Conservation (phyloP, 352 stramenopile species). For the Plasmopara muralis region DNA sequence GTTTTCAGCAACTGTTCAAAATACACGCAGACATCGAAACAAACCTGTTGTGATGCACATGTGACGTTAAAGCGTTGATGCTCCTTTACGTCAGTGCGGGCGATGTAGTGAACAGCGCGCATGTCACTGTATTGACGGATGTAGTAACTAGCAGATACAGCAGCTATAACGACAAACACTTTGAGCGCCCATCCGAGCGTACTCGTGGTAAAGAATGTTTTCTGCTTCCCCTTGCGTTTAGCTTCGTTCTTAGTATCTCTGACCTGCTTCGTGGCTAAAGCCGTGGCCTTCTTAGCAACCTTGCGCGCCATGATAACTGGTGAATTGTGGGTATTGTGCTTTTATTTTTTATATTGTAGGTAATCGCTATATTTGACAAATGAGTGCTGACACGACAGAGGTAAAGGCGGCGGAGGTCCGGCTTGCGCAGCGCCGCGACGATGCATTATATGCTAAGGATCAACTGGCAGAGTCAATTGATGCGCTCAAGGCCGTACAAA, state of each 20-base stretch:
- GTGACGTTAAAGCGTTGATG: slow-evolving; percentile 50
- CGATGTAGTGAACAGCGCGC: slow-evolving; percentile 23
- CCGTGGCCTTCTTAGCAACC: slow-evolving; percentile 20
- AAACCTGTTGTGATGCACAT: slow-evolving; percentile 43
- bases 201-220: slow-evolving; percentile 1
- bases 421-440: slow-evolving; percentile 27
- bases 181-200: slow-evolving; percentile 27
- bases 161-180: slow-evolving; percentile 13
- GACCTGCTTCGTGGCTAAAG: slow-evolving; percentile 7
- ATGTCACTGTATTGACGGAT: slow-evolving; percentile 18
- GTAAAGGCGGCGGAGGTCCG: slow-evolving; percentile 28
- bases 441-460: slow-evolving; percentile 22
- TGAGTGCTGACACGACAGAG: slow-evolving; percentile 17
- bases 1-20: neutral
- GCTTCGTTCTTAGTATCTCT: slow-evolving; percentile 5
- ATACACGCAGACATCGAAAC: slow-evolving; percentile 1
- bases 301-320: slow-evolving; percentile 18
- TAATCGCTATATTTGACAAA: neutral
- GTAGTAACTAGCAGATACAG: slow-evolving; percentile 17
- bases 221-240: slow-evolving; percentile 4
- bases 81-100: slow-evolving; percentile 29
- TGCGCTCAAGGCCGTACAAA: slow-evolving; percentile 35
- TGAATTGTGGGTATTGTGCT: neutral
- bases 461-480: slow-evolving; percentile 33
- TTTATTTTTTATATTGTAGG: too few species aligned